A percentile compares a stretch with the other conserved stretches of the same genome.
Conservation (phyloP, 192 early-diverging fungal genomes). For the Rhizophagus sp. region DNA sequence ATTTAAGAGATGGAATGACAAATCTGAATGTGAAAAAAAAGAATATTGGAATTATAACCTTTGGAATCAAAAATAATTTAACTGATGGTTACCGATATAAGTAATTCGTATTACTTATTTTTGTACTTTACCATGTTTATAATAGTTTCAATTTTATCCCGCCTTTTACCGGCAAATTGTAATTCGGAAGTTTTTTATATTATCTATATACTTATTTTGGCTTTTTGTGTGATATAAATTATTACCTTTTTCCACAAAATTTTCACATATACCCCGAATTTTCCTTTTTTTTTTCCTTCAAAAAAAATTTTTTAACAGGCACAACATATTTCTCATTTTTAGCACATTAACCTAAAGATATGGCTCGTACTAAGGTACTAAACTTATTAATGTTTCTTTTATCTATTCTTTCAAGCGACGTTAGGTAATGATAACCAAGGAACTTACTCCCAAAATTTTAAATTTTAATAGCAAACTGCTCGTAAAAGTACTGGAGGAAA, state of each 20-base stretch:
- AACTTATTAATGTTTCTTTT: not conserved
- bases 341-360: not conserved
- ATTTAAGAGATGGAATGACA: too few species aligned
- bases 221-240: not conserved
- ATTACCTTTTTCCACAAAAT: not conserved
- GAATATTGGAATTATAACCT: too few species aligned
- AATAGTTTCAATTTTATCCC: not conserved
- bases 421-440: not conserved
- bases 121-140: too few species aligned
- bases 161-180: too few species aligned
- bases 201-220: too few species aligned
- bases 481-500: constrained; percentile 66
- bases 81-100: not conserved
- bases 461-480: constrained; percentile 28
- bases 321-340: not conserved
- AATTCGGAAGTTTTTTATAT: too few species aligned
- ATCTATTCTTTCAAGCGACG: not conserved
- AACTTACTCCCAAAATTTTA: not conserved
- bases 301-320: not conserved
- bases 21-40: too few species aligned
- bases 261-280: not conserved
- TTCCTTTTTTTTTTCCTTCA: not conserved
- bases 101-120: not conserved
- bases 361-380: constrained; percentile 32
- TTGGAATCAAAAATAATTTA: not conserved